Evolutionary conservation across 2,329 filamentous ascomycete species (phyloP).

Genomic region (Ascosphaera pollenicola): DNA sequence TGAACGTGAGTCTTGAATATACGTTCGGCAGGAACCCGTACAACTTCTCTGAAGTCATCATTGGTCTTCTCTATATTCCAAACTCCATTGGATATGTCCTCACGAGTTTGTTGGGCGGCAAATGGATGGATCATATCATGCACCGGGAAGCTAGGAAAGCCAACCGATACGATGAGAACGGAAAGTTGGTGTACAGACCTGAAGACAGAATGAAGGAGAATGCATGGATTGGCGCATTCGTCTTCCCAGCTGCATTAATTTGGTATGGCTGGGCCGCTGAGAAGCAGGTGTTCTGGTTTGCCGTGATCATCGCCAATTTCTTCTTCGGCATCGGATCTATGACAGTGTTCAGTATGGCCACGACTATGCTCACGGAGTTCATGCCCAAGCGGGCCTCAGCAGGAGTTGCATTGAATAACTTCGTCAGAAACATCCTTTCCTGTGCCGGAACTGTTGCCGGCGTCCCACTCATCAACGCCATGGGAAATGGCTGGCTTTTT

Average conservation of each 20-base stretch:
- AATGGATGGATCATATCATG: constrained; percentile 69
- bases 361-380: constrained; percentile 72
- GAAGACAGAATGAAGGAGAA: constrained; percentile 73
- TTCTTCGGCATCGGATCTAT: constrained; percentile 58
- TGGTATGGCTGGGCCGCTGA: constrained; percentile 58
- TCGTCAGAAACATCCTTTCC: constrained; percentile 55
- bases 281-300: constrained; percentile 40
- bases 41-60: constrained; percentile 40
- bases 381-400: constrained; percentile 48
- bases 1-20: constrained; percentile 56
- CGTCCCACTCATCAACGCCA: constrained; percentile 44
- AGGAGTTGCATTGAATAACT: constrained; percentile 64
- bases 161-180: constrained; percentile 42
- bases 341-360: constrained; percentile 52
- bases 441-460: constrained; percentile 49
- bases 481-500: constrained; percentile 58
- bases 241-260: constrained; percentile 49
- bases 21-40: constrained; percentile 48
- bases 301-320: constrained; percentile 41
- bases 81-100: constrained; percentile 50
- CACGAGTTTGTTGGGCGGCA: constrained; percentile 46
- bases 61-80: constrained; percentile 60
- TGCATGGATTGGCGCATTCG: constrained; percentile 47
- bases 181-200: constrained; percentile 44
- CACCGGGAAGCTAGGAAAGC: constrained; percentile 48